These are phyloP conservation scores for Phytopythium boreale DNA, from an alignment of 352 stramenopile genomes.

Conservation along the genomic window DNA sequence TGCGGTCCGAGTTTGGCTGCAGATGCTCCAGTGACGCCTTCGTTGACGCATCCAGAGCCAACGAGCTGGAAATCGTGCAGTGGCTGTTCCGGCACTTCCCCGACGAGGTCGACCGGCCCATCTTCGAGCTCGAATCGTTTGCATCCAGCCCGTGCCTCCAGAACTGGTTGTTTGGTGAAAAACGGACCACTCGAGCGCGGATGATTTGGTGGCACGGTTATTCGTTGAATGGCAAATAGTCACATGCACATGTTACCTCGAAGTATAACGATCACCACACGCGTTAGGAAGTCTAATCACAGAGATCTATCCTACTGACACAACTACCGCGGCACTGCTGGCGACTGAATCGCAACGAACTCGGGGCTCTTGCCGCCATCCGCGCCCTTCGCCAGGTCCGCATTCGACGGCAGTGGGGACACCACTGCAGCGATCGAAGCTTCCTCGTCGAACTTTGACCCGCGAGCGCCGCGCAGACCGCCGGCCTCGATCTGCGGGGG, in stretches of 20 bases:
- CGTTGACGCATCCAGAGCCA: not conserved
- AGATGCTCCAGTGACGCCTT: not conserved
- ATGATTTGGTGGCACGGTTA: not conserved
- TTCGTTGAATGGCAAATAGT: too few species aligned
- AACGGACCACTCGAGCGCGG: not conserved
- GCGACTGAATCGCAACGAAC: not conserved
- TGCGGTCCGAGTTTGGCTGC: conserved; percentile 1
- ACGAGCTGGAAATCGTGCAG: conserved; percentile 1
- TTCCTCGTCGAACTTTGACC: conserved; percentile 5
- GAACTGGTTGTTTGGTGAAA: conserved; percentile 2
- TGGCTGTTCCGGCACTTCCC: conserved; percentile 4
- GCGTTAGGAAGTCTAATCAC: not conserved
- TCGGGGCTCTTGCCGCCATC: not conserved
- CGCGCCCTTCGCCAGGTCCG: not conserved
- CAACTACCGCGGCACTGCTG: not conserved
- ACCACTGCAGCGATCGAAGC: not conserved
- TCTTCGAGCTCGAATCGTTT: not conserved
- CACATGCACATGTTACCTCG: too few species aligned
- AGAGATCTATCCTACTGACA: not conserved
- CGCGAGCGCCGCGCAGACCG: not conserved
- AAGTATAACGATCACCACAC: too few species aligned
- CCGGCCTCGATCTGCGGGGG: not conserved
- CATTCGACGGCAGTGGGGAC: not conserved
- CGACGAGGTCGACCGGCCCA: not conserved
- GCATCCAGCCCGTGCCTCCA: not conserved